phyloP scores from a whole-genome alignment of 495 filamentous ascomycete genomes.

The Daldinia vernicosa region DNA sequence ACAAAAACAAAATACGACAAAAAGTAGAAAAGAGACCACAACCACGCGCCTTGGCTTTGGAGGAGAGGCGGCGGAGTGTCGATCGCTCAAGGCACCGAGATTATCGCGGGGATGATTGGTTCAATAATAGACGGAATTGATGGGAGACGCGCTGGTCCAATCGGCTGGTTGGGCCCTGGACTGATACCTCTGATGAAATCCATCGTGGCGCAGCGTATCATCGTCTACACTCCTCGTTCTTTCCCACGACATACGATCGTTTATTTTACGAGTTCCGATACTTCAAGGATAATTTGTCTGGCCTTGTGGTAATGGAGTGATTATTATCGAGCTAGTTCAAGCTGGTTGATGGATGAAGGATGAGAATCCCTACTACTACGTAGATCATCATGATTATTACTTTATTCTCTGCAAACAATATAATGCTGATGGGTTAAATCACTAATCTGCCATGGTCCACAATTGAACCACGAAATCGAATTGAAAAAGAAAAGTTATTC shows the following conservation, averaged over 20 bases:
- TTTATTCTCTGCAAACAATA: neutral
- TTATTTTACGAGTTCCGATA: neutral
- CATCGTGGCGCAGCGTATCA: constrained; percentile 26
- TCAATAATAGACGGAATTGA: neutral
- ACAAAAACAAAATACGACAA: neutral
- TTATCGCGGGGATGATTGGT: constrained; percentile 34
- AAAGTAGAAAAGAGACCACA: neutral
- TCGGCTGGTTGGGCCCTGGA: constrained; percentile 1
- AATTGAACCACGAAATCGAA: too few species aligned
- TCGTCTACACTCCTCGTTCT: neutral
- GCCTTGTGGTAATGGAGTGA: neutral
- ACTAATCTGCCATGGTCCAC: too few species aligned
- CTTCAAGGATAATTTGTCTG: neutral
- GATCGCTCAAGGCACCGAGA: constrained; percentile 36
- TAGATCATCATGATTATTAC: neutral
- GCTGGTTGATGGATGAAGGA: neutral
- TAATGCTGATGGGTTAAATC: too few species aligned
- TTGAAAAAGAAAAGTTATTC: too few species aligned
- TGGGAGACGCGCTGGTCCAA: constrained; percentile 5
- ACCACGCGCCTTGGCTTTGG: neutral
- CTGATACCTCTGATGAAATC: neutral
- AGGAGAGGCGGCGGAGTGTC: constrained; percentile 5
- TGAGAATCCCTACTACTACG: neutral
- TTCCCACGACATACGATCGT: neutral
- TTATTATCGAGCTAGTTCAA: neutral